phyloP scores from a whole-genome alignment of 192 early-diverging fungal genomes.

The Phycomyces blakesleeanus region DNA sequence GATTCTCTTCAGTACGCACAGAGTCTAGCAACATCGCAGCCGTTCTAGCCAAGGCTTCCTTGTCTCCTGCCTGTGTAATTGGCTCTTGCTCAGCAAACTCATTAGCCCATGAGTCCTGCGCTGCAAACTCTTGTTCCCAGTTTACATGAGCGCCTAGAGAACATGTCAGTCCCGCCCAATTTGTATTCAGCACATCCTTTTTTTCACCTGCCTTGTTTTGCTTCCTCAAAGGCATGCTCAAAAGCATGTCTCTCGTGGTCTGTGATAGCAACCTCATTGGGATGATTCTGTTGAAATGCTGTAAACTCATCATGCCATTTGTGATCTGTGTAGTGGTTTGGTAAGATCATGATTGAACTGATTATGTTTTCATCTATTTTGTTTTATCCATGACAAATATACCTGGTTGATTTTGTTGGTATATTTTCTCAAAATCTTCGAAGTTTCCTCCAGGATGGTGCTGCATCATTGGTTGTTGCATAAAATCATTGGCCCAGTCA shows the following conservation, averaged over 20 bases:
- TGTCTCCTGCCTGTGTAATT: slow-evolving; percentile 31
- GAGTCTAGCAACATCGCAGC: slow-evolving; percentile 79
- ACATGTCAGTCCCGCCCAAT: slow-evolving; percentile 6
- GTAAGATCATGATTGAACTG: slow-evolving; percentile 10
- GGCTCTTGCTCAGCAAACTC: slow-evolving; percentile 44
- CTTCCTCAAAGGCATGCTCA: slow-evolving; percentile 64
- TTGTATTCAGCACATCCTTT: slow-evolving; percentile 26
- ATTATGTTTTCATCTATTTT: neutral
- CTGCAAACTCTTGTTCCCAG: slow-evolving; percentile 63
- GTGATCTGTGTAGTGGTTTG: slow-evolving; percentile 1
- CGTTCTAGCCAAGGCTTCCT: slow-evolving; percentile 74
- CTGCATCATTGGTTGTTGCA: slow-evolving; percentile 43
- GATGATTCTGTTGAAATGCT: slow-evolving; percentile 36
- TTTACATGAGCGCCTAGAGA: slow-evolving; percentile 19
- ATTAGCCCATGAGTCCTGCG: slow-evolving; percentile 44
- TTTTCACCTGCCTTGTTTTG: slow-evolving; percentile 46
- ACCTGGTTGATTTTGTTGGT: slow-evolving; percentile 17
- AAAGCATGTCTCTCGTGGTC: slow-evolving; percentile 60
- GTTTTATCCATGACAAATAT: neutral
- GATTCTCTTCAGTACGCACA: slow-evolving; percentile 72
- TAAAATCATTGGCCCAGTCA: slow-evolving; percentile 74
- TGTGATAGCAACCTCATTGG: slow-evolving; percentile 17
- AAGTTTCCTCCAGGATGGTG: slow-evolving; percentile 19
- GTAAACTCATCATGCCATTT: slow-evolving; percentile 52
- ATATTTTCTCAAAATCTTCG: slow-evolving; percentile 47